A percentile compares a stretch with the other conserved stretches of the same genome.
These are phyloP conservation scores for Paramecium tetraurelia DNA, from an alignment of 73 alveolate genomes.

Conservation along the genomic window DNA sequence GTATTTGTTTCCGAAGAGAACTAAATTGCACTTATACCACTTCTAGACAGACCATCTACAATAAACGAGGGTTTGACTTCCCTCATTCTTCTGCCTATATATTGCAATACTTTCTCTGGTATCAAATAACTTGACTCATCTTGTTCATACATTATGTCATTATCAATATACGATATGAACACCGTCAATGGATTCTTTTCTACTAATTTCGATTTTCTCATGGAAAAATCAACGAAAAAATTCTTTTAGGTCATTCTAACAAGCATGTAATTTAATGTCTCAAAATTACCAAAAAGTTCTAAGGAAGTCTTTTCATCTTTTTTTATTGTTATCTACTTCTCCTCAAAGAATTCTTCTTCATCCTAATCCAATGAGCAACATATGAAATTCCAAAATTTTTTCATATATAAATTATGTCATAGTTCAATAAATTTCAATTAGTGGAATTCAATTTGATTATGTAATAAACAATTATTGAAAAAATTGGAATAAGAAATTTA, in stretches of 20 bases:
- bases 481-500: background rate
- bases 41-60: constrained; percentile 12
- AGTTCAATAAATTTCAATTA: background rate
- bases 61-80: background rate
- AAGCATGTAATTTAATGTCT: background rate
- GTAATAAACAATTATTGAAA: background rate
- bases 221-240: constrained; percentile 13
- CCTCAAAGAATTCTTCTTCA: background rate
- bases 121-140: background rate
- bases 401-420: constrained; percentile 9
- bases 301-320: background rate
- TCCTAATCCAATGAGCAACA: background rate
- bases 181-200: background rate
- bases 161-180: background rate
- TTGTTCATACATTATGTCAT: background rate
- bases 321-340: background rate
- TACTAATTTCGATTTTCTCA: background rate
- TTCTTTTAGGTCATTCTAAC: constrained; percentile 30
- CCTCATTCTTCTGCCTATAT: constrained; percentile 38
- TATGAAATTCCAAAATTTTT: constrained; percentile 5
- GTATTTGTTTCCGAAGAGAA: background rate
- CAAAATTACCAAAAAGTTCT: constrained; percentile 13
- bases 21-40: background rate
- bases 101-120: constrained; percentile 23
- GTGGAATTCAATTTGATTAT: background rate